Evolutionary conservation across 2,329 filamentous ascomycete species (phyloP), one percentile per base, ranked within the genome.

Genomic region (Fusarium torulosum): DNA sequence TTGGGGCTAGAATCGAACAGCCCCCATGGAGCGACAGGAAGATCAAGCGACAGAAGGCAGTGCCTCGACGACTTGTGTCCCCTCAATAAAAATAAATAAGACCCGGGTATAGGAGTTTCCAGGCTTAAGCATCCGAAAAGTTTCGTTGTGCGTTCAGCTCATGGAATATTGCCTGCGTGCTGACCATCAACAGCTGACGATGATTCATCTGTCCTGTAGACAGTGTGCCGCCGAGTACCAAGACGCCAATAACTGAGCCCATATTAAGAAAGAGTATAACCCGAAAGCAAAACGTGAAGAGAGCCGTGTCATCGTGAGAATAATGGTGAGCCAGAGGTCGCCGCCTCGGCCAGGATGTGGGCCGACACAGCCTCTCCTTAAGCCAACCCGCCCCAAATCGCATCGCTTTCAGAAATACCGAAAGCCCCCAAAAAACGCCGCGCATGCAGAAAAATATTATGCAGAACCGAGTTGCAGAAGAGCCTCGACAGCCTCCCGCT

Each of bases 401-500:
- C 64, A 66, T 29, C 51, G 59, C 54, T 53, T 67, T 53, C 67
- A 65, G 62, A 58, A 67, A 73, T 38, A 47, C 53, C 56, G 53
- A 61, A 64, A 63, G 63, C 67, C 60, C 67, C 58, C 21, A 53
- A 60, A 43, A 79, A 87, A 87, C 85, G 85, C 85, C 85, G 74
- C 76, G 75, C 80, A 86, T 85, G 83, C 81, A 83, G 78, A 75
- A 75, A 76, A 69, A 69, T 82, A 81, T 87, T 90, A 90, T 87
- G 90, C 83, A 87, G 91, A 94, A 80, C 92, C 91, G 79, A 96
- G 90, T 78, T 89, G 88, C 75, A 96, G 83, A 75, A 95, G 87
- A 69, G 92, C 92, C 79, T 93, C 92, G 68, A 94, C 87, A 55
- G 92, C 92, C 79, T 93, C 92, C 73, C 90, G 90, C 83, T 95